Evolutionary conservation across 2,329 filamentous ascomycete genomes (phyloP).

Genomic region (Monosporascus cannonballus): DNA sequence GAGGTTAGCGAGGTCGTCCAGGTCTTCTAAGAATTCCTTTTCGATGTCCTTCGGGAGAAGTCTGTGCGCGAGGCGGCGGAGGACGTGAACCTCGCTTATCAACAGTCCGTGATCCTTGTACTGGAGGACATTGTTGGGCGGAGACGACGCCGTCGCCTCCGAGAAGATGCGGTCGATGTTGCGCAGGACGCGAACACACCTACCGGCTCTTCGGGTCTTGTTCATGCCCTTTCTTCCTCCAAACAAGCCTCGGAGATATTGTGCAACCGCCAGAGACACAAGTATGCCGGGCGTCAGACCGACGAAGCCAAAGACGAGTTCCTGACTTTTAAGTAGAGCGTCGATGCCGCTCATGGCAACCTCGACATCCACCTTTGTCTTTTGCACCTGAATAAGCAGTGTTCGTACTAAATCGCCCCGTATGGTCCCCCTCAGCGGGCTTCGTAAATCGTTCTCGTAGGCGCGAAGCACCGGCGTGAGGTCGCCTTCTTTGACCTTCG

Average conservation of each 20-base stretch:
- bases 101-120: conserved; percentile 92
- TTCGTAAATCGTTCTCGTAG: conserved; percentile 82
- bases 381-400: conserved; percentile 92
- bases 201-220: conserved; percentile 58
- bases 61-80: conserved; percentile 61
- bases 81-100: conserved; percentile 80
- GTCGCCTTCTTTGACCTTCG: conserved; percentile 84
- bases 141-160: conserved; percentile 60
- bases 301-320: conserved; percentile 96
- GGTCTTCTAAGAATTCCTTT: conserved; percentile 82
- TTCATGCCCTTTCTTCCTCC: conserved; percentile 64
- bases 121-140: conserved; percentile 67
- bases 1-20: conserved; percentile 79
- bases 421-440: conserved; percentile 75
- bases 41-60: conserved; percentile 70
- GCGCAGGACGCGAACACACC: conserved; percentile 71
- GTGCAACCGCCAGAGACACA: conserved; percentile 67
- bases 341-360: conserved; percentile 95
- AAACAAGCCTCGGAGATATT: conserved; percentile 65
- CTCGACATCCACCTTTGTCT: conserved; percentile 97
- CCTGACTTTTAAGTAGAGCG: conserved; percentile 87
- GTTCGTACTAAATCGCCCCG: conserved; percentile 83
- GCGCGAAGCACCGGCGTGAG: conserved; percentile 85
- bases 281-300: conserved; percentile 90
- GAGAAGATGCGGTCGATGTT: conserved; percentile 81